Percentiles rank a stretch among this genome's conserved stretches.
Evolutionary conservation across 2,329 filamentous ascomycete genomes (phyloP).

Genomic region (Ceratocystis destructans): DNA sequence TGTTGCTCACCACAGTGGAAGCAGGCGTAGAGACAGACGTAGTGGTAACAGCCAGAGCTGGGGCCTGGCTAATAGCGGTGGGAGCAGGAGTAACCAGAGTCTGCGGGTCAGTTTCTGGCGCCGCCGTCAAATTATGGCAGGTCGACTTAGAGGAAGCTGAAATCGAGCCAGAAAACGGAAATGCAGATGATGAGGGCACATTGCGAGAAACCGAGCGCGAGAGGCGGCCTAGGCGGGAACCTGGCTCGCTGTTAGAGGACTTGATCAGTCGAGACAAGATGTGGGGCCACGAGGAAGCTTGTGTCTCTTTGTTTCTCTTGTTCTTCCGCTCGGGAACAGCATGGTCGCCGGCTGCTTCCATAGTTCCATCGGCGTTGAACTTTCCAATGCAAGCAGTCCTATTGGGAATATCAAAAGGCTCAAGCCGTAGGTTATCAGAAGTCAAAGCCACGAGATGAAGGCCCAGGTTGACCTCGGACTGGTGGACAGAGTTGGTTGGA

Average conservation of each 20-base stretch:
- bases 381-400: background rate
- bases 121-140: background rate
- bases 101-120: background rate
- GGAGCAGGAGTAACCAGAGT: background rate
- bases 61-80: background rate
- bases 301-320: background rate
- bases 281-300: slow-evolving; percentile 2
- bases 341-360: background rate
- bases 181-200: background rate
- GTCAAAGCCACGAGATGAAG: slow-evolving; percentile 10
- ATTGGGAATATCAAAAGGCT: slow-evolving; percentile 2
- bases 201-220: background rate
- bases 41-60: background rate
- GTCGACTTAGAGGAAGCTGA: background rate
- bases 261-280: slow-evolving; percentile 14
- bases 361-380: slow-evolving; percentile 2
- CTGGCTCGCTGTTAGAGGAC: background rate
- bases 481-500: slow-evolving; percentile 4
- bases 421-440: slow-evolving; percentile 8
- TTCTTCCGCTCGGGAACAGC: background rate
- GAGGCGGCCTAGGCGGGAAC: background rate
- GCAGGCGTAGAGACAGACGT: background rate
- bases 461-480: background rate
- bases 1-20: background rate
- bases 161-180: background rate